These are phyloP conservation scores for Allium sativum DNA, from an alignment of 106 monocot species.

Conservation along the genomic window DNA sequence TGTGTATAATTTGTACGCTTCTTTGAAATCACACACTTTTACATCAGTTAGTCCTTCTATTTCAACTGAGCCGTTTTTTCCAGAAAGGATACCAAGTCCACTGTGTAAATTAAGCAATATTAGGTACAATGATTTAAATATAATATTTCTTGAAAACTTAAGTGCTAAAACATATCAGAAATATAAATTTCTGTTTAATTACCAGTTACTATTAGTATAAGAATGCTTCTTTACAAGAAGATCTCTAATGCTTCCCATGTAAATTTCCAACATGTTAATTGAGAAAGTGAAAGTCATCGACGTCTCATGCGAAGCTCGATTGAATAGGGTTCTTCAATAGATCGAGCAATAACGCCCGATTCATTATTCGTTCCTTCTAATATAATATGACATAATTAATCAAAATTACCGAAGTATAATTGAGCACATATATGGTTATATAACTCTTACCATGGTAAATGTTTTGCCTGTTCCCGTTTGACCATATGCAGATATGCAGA, in stretches of 20 bases:
- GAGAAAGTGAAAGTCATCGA: constrained; percentile 36
- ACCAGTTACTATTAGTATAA: constrained; percentile 25
- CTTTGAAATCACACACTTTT: constrained; percentile 24
- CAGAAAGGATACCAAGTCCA: constrained; percentile 41
- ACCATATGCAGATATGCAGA: constrained; percentile 73
- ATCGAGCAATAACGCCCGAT: constrained; percentile 58
- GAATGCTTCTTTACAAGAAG: constrained; percentile 29
- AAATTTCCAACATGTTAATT: constrained; percentile 81
- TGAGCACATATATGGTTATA: no score
- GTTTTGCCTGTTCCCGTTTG: constrained; percentile 91
- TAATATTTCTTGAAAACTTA: no score
- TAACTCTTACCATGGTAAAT: constrained; percentile 56
- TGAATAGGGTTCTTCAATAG: constrained; percentile 60
- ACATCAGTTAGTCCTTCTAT: constrained; percentile 62
- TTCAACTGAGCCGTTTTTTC: constrained; percentile 40
- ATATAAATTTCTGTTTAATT: neutral
- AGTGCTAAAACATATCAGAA: neutral
- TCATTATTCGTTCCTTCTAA: constrained; percentile 38
- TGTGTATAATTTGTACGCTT: constrained; percentile 44
- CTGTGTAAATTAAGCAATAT: constrained; percentile 16
- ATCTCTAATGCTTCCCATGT: constrained; percentile 69
- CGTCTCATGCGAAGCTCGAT: constrained; percentile 24
- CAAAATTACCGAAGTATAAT: no score
- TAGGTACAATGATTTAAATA: no score
- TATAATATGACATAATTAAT: neutral